Conservation (phyloP, 495 filamentous ascomycete species). For the Lichenothelia convexa region DNA sequence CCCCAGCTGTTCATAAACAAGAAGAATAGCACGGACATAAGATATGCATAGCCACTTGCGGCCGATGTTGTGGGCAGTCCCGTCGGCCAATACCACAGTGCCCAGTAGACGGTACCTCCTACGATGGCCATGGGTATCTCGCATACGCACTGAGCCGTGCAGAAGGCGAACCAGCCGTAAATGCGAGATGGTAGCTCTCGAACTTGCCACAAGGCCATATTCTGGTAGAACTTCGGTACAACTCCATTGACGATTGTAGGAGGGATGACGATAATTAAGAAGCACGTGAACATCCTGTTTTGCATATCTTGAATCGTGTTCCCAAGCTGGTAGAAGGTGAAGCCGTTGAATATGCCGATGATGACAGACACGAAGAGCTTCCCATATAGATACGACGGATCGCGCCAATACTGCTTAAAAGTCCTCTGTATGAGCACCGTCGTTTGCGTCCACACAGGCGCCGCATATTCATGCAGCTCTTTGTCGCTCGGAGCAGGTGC, state of each 20-base stretch:
- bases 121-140: constrained; percentile 60
- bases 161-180: constrained; percentile 73
- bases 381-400: constrained; percentile 53
- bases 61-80: constrained; percentile 47
- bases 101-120: constrained; percentile 46
- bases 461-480: constrained; percentile 42
- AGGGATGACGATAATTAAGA: constrained; percentile 50
- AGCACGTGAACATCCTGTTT: constrained; percentile 61
- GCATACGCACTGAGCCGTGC: constrained; percentile 51
- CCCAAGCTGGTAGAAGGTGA: constrained; percentile 67
- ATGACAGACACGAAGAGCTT: constrained; percentile 54
- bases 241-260: constrained; percentile 54
- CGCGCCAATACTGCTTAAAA: constrained; percentile 54
- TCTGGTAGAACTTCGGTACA: constrained; percentile 69
- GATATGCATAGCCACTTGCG: constrained; percentile 60
- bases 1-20: constrained; percentile 63
- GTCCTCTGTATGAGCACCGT: constrained; percentile 42
- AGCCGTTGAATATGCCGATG: constrained; percentile 43
- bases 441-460: constrained; percentile 39
- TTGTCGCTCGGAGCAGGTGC: constrained; percentile 23
- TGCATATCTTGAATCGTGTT: constrained; percentile 52
- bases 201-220: constrained; percentile 56
- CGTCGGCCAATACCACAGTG: constrained; percentile 63
- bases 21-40: constrained; percentile 71
- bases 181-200: constrained; percentile 61